These are phyloP conservation scores for Sporothrix brunneoviolacea DNA, from an alignment of 2,329 filamentous ascomycete genomes.

Conservation along the genomic window DNA sequence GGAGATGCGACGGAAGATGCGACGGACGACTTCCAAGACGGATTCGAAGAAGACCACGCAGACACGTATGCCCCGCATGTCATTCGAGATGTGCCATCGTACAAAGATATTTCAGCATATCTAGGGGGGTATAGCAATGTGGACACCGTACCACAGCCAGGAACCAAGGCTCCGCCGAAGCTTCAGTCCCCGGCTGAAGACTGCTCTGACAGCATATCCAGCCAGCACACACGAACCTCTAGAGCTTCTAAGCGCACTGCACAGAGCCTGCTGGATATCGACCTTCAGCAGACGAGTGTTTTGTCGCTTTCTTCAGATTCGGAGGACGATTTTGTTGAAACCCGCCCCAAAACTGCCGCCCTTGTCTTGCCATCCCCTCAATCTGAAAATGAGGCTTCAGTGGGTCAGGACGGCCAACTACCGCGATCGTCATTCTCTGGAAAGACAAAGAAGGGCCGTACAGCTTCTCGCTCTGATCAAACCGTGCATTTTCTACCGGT, in stretches of 20 bases:
- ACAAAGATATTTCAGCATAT: constrained; percentile 13
- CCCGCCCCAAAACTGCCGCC: constrained; percentile 26
- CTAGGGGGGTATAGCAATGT: constrained; percentile 6
- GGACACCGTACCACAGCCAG: neutral
- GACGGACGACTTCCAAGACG: neutral
- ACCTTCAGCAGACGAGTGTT: constrained; percentile 49
- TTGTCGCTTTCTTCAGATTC: constrained; percentile 53
- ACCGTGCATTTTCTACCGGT: neutral
- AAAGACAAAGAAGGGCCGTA: neutral
- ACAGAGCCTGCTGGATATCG: constrained; percentile 42
- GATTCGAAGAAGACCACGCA: neutral
- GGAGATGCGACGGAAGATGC: too few relatives aligned
- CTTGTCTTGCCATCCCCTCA: neutral
- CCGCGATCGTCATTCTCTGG: too few relatives aligned
- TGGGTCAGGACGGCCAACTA: too few relatives aligned
- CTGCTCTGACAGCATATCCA: constrained; percentile 47
- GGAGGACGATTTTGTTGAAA: constrained; percentile 37
- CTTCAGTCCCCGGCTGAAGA: constrained; percentile 30
- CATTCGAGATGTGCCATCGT: neutral
- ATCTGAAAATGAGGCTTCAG: too few relatives aligned
- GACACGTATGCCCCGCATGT: neutral
- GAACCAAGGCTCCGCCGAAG: constrained; percentile 20
- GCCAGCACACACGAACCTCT: constrained; percentile 48
- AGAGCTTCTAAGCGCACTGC: constrained; percentile 45
- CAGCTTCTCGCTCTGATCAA: neutral